A percentile compares a stretch with the other conserved stretches of the same genome.
Conservation (phyloP, 352 stramenopile species). For the Globisporangium carolinianum region DNA sequence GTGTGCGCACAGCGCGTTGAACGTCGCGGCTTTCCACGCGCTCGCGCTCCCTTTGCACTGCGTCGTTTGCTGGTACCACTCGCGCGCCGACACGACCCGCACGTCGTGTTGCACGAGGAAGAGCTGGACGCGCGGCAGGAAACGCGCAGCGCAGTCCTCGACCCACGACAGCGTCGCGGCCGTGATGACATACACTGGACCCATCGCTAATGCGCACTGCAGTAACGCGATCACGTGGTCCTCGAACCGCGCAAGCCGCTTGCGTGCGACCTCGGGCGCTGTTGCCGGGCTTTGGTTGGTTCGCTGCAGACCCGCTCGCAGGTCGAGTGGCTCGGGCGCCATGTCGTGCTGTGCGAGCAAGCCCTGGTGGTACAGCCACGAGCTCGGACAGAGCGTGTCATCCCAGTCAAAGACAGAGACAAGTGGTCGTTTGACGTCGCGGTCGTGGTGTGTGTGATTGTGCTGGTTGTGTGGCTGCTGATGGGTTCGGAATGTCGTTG, state of each 20-base stretch:
- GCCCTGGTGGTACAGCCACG: slow-evolving; percentile 39
- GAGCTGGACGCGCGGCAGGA: slow-evolving; percentile 37
- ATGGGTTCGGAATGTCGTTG: neutral
- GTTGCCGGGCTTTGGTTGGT: too few species aligned
- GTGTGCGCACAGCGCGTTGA: slow-evolving; percentile 43
- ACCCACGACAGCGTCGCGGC: slow-evolving; percentile 50
- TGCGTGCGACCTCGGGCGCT: neutral
- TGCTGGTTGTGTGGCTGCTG: neutral
- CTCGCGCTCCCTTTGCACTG: slow-evolving; percentile 24
- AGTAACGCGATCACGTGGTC: slow-evolving; percentile 33
- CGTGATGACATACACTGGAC: slow-evolving; percentile 61
- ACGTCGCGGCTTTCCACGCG: slow-evolving; percentile 47
- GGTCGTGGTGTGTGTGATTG: neutral
- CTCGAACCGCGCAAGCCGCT: slow-evolving; percentile 29
- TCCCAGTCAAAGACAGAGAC: slow-evolving; percentile 60
- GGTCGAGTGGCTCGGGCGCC: slow-evolving; percentile 9
- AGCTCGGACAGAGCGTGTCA: slow-evolving; percentile 57
- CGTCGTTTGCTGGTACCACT: slow-evolving; percentile 46
- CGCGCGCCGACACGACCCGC: slow-evolving; percentile 48
- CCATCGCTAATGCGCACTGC: slow-evolving; percentile 26
- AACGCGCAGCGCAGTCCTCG: slow-evolving; percentile 28
- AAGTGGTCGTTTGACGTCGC: slow-evolving; percentile 13
- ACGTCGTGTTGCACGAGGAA: slow-evolving; percentile 28
- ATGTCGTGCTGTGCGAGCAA: slow-evolving; percentile 29
- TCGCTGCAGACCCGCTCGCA: slow-evolving; percentile 9